Evolutionary conservation across 805 yeast species (phyloP).

Genomic region (Dipodascus geniculatus): DNA sequence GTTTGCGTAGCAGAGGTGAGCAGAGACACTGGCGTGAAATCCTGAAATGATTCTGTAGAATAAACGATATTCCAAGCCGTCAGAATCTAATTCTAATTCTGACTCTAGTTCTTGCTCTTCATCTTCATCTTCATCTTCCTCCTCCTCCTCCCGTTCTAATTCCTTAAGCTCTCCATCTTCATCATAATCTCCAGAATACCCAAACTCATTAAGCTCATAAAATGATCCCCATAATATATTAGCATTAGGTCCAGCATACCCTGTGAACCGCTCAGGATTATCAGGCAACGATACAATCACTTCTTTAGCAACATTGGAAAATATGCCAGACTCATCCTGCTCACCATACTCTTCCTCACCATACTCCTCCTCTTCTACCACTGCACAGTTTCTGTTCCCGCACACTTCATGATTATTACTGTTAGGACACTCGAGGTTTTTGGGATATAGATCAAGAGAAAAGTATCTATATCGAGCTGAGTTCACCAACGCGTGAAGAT

Average conservation of each 20-base stretch:
- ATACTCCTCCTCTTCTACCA: slow-evolving; percentile 57
- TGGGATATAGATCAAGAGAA: slow-evolving; percentile 60
- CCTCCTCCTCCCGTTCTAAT: background rate
- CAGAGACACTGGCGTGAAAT: slow-evolving; percentile 89
- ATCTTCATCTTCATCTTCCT: slow-evolving; percentile 5
- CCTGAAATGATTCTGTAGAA: slow-evolving; percentile 85
- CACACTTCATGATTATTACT: slow-evolving; percentile 78
- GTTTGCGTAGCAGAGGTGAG: slow-evolving; percentile 81
- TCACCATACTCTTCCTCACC: slow-evolving; percentile 24
- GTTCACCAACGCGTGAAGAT: slow-evolving; percentile 44
- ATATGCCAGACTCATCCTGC: slow-evolving; percentile 35
- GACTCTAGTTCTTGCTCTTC: no score
- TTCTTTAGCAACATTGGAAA: slow-evolving; percentile 24
- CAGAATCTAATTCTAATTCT: no score
- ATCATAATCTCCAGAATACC: slow-evolving; percentile 24
- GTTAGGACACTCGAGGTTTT: slow-evolving; percentile 55
- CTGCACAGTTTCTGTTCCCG: slow-evolving; percentile 81
- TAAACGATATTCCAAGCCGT: slow-evolving; percentile 75
- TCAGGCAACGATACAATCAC: slow-evolving; percentile 77
- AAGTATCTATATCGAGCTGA: slow-evolving; percentile 83
- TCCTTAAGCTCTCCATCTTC: background rate
- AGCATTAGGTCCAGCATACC: slow-evolving; percentile 88
- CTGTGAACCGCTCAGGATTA: slow-evolving; percentile 94
- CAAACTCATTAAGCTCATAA: slow-evolving; percentile 84
- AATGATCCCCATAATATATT: slow-evolving; percentile 88